Evolutionary conservation across 345 rosid genomes (phyloP).

Genomic region (Kernera saxatilis): DNA sequence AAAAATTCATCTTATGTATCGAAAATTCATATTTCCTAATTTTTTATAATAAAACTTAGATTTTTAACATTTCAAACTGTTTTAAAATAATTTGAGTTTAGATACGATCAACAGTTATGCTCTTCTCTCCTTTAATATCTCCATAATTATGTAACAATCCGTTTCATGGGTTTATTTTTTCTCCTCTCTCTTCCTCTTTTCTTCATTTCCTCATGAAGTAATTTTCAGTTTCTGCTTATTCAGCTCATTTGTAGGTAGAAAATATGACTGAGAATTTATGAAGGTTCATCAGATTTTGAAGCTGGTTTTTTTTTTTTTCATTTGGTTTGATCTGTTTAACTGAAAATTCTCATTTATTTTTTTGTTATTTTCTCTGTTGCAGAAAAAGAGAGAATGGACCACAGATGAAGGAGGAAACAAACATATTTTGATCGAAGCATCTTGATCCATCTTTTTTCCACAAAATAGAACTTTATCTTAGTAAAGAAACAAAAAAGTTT

Average conservation of each 20-base stretch:
- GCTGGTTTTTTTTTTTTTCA: background rate
- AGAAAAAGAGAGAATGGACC: conserved; percentile 19
- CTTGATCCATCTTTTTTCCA: background rate
- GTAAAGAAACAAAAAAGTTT: background rate
- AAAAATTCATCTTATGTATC: background rate
- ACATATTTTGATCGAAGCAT: background rate
- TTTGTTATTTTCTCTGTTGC: background rate
- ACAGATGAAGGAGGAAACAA: conserved; percentile 19
- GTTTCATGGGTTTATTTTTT: conserved; percentile 7
- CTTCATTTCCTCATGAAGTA: background rate
- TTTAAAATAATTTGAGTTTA: background rate
- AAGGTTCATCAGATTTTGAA: conserved; percentile 3
- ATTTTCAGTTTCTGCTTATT: background rate
- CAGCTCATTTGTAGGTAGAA: conserved; percentile 1
- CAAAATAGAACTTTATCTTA: background rate
- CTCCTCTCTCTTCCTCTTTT: background rate
- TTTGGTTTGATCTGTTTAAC: background rate
- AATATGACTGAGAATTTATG: background rate
- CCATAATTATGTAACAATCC: conserved; percentile 24
- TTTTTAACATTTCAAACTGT: background rate
- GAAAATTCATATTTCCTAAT: background rate
- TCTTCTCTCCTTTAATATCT: conserved; percentile 30
- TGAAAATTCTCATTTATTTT: background rate
- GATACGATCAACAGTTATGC: conserved; percentile 20
- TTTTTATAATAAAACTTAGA: background rate